phyloP scores from a whole-genome alignment of 2,329 filamentous ascomycete genomes.

The Paradendryphiella salina region DNA sequence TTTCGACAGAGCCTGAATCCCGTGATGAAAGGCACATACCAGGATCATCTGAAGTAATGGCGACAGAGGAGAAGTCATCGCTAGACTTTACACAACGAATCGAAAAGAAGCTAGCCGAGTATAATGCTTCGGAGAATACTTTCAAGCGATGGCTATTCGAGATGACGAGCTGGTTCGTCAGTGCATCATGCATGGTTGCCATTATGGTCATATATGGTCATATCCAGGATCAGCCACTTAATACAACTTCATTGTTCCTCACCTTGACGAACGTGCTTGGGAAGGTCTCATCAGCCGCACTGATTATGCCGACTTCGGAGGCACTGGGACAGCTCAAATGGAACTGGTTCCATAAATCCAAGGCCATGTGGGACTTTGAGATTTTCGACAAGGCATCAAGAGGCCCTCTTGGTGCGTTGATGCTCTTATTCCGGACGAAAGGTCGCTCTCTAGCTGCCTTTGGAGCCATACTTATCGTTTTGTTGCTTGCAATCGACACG shows the following conservation, averaged over 20 bases:
- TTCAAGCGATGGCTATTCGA: constrained; percentile 38
- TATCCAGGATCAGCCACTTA: no score
- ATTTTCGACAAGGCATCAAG: constrained; percentile 34
- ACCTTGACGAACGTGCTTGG: constrained; percentile 18
- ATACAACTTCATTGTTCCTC: constrained; percentile 1
- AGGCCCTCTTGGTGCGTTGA: constrained; percentile 18
- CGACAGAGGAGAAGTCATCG: not conserved
- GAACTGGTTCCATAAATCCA: constrained; percentile 25
- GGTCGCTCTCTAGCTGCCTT: constrained; percentile 19
- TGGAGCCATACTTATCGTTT: constrained; percentile 4
- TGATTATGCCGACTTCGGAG: constrained; percentile 30
- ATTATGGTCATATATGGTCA: constrained; percentile 18
- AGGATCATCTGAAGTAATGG: not conserved
- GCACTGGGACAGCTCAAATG: constrained; percentile 37
- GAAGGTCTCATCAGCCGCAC: constrained; percentile 24
- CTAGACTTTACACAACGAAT: constrained; percentile 26
- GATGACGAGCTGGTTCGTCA: constrained; percentile 19
- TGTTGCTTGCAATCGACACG: constrained; percentile 16
- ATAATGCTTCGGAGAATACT: constrained; percentile 2
- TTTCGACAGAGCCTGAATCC: no score
- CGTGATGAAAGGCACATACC: not conserved
- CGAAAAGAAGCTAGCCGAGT: constrained; percentile 5
- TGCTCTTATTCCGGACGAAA: constrained; percentile 21
- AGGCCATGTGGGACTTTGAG: constrained; percentile 38
- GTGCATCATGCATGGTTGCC: constrained; percentile 16